phyloP scores from a whole-genome alignment of 768 basidiomycete species.

The Leccinum pellstonianum region DNA sequence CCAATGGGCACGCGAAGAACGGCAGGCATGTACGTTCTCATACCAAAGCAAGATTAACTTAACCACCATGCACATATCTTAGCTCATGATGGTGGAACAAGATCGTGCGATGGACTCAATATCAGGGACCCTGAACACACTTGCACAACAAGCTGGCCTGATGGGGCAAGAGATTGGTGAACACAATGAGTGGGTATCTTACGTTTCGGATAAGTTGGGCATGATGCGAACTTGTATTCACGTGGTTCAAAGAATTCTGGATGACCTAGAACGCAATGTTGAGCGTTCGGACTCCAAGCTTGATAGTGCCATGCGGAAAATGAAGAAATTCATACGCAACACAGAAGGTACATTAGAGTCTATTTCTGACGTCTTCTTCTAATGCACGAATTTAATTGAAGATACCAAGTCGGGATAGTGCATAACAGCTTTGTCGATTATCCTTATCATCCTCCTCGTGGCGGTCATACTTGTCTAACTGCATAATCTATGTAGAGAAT shows the following conservation, averaged over 20 bases:
- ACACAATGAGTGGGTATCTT: slow-evolving; percentile 77
- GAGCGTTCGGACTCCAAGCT: slow-evolving; percentile 69
- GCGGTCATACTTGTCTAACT: slow-evolving; percentile 72
- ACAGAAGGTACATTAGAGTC: slow-evolving; percentile 57
- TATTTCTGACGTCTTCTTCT: background rate
- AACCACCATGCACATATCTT: slow-evolving; percentile 4
- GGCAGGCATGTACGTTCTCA: slow-evolving; percentile 52
- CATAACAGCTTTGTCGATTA: slow-evolving; percentile 77
- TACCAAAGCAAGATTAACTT: background rate
- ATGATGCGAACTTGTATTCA: background rate
- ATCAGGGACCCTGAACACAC: slow-evolving; percentile 76
- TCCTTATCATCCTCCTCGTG: slow-evolving; percentile 74
- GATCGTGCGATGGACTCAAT: slow-evolving; percentile 88
- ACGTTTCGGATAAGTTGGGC: slow-evolving; percentile 10
- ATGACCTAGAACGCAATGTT: slow-evolving; percentile 72
- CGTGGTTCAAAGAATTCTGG: slow-evolving; percentile 60
- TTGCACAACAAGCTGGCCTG: slow-evolving; percentile 88
- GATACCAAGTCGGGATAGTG: slow-evolving; percentile 91
- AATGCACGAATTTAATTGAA: slow-evolving; percentile 23
- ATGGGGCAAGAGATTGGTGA: slow-evolving; percentile 93
- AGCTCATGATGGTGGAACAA: slow-evolving; percentile 88
- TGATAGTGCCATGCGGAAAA: slow-evolving; percentile 57
- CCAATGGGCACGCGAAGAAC: slow-evolving; percentile 84
- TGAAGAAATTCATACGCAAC: slow-evolving; percentile 80
- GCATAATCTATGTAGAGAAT: slow-evolving; percentile 4